Base-by-base conservation (phyloP, 2,329 filamentous ascomycete species). In the Xylaria sp. region DNA sequence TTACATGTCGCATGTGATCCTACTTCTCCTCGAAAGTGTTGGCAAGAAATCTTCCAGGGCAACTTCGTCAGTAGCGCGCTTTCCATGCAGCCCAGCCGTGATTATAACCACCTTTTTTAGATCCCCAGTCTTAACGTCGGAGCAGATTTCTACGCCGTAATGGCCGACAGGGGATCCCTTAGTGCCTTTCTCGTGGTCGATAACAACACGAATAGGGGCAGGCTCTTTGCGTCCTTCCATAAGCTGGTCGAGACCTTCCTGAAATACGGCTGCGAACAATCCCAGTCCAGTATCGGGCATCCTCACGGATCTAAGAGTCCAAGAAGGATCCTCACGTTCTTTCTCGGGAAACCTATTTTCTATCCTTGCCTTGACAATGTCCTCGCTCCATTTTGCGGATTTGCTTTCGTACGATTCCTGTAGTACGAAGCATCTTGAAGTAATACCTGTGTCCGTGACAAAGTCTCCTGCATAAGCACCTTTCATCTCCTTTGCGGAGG, bases 351-450 rank as follows among this genome's bases (percentile, higher is more conserved):
- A 97, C 12, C 94, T 89, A 6, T 90, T 92, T 80, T 98, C 95
- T 15, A 98, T 89, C 72, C 91, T 90, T 9, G 94, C 94, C 81
- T 95, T 97, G 57, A 90, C 89, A 13, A 98, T 86, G 72, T 98
- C 96, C 80, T 98, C 95, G 34, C 90, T 89, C 81, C 93, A 90
- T 69, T 91, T 92, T 20, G 85, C 83, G 1, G 92, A 93, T 78
- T 91, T 94, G 31, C 90, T 90, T 77, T 97, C 92, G 75, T 95
- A 95, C 8, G 87, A 82, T 62, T 93, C 92, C 60, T 91, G 88
- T 1, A 97, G 85, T 50, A 91, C 81, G 76, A 97, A 92, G 69
- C 89, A 91, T 37, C 91, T 86, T 12, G 90, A 85, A 1, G 90
- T 90, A 25, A 86, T 82, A 15, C 83, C 82, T 34, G 85, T 86